These are phyloP conservation scores for Tolypocladium cylindrosporum DNA, from an alignment of 2,329 filamentous ascomycete species.

Conservation along the genomic window DNA sequence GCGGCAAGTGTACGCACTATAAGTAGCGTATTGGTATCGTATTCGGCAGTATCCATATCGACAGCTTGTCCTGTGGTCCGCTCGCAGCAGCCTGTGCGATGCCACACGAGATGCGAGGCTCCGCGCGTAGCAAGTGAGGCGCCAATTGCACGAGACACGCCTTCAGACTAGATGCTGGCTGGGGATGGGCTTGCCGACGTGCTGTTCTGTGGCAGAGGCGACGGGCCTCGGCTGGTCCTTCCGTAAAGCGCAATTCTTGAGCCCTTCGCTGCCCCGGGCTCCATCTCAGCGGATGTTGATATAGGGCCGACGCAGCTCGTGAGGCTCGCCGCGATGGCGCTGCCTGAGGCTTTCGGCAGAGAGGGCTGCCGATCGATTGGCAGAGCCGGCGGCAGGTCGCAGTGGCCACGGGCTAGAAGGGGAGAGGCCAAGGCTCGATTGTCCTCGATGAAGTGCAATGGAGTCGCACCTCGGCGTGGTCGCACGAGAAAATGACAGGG, in stretches of 20 bases:
- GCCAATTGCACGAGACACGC: conserved; percentile 1
- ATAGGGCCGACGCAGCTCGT: conserved; percentile 7
- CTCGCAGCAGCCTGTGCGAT: conserved; percentile 1
- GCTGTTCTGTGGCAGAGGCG: conserved; percentile 2
- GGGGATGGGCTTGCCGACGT: not conserved
- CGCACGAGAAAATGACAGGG: not conserved
- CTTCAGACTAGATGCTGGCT: not conserved
- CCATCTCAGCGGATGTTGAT: conserved; percentile 27
- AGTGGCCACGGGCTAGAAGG: not conserved
- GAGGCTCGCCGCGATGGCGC: conserved; percentile 1
- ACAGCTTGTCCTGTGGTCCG: conserved; percentile 14
- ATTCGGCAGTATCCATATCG: conserved; percentile 55
- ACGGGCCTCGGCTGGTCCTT: conserved; percentile 8
- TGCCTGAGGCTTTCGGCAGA: not conserved
- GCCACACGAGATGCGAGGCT: not conserved
- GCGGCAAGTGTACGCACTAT: conserved; percentile 32
- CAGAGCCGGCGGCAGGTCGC: not conserved
- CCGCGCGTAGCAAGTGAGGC: conserved; percentile 1
- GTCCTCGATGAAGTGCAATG: not conserved
- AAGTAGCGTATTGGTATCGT: conserved; percentile 51
- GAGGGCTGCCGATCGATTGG: not conserved
- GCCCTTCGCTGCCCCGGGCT: conserved; percentile 14
- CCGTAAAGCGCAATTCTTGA: conserved; percentile 3
- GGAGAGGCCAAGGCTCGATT: not conserved
- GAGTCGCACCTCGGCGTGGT: not conserved